phyloP scores from a whole-genome alignment of 2,329 filamentous ascomycete species.

The Ascochyta viciae-villosae region DNA sequence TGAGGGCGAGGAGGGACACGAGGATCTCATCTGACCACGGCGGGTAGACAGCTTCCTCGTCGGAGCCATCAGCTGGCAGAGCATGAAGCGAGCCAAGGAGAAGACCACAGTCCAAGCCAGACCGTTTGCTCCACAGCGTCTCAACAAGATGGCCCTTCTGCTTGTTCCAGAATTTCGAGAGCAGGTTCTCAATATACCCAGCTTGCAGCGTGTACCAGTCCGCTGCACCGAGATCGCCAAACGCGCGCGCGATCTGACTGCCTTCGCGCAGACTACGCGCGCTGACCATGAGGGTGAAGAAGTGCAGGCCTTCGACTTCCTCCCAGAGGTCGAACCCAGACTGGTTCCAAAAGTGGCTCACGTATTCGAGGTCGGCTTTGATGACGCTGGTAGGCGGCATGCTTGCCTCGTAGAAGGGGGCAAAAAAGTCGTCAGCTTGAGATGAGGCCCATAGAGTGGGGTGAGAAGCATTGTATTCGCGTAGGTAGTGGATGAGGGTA shows the following conservation, averaged over 20 bases:
- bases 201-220: constrained; percentile 51
- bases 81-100: constrained; percentile 50
- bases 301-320: constrained; percentile 53
- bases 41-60: constrained; percentile 35
- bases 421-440: constrained; percentile 39
- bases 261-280: constrained; percentile 47
- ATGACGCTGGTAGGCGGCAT: constrained; percentile 50
- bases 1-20: constrained; percentile 44
- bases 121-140: constrained; percentile 43
- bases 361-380: constrained; percentile 56
- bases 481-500: constrained; percentile 52
- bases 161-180: constrained; percentile 49
- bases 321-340: constrained; percentile 56
- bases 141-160: constrained; percentile 47
- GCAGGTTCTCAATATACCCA: constrained; percentile 39
- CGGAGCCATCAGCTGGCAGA: constrained; percentile 24
- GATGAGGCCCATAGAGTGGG: constrained; percentile 44
- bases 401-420: constrained; percentile 46
- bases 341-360: constrained; percentile 52
- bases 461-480: constrained; percentile 50
- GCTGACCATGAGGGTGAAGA: constrained; percentile 52
- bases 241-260: constrained; percentile 40
- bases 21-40: constrained; percentile 50
- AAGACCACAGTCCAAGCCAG: constrained; percentile 49
- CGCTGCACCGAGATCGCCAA: constrained; percentile 48